A percentile compares a stretch with the other conserved stretches of the same genome.
These are phyloP conservation scores for Alternaria conjuncta DNA, from an alignment of 2,329 filamentous ascomycete genomes.

Conservation along the genomic window DNA sequence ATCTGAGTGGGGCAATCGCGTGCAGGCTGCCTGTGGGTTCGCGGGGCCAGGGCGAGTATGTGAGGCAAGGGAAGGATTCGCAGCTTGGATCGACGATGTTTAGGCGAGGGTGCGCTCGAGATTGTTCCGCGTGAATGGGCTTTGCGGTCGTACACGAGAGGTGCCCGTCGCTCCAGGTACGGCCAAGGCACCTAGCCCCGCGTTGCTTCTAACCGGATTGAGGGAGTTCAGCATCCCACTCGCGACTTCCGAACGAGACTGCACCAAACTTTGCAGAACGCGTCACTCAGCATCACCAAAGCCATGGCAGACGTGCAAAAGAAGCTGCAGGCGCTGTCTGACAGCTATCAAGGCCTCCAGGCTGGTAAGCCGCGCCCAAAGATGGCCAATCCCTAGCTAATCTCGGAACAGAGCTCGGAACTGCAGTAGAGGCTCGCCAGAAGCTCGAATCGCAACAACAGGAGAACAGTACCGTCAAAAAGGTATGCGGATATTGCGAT, in stretches of 20 bases:
- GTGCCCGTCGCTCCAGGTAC: constrained; percentile 17
- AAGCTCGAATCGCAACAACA: constrained; percentile 93
- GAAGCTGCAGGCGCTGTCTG: constrained; percentile 79
- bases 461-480: constrained; percentile 87
- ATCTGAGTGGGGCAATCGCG: constrained; percentile 6
- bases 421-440: constrained; percentile 77
- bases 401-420: constrained; percentile 72
- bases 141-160: constrained; percentile 7
- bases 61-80: neutral
- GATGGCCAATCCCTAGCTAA: constrained; percentile 17
- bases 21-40: neutral
- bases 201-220: constrained; percentile 32
- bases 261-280: constrained; percentile 22
- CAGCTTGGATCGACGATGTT: neutral
- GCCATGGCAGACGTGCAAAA: constrained; percentile 68
- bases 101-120: neutral
- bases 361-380: constrained; percentile 63
- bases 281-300: constrained; percentile 37
- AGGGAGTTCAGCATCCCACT: constrained; percentile 31
- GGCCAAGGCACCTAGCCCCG: constrained; percentile 24
- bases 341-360: constrained; percentile 87
- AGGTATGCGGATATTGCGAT: constrained; percentile 57
- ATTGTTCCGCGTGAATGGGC: neutral
- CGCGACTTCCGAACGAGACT: constrained; percentile 21
- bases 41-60: neutral